Evolutionary conservation across 2,329 filamentous ascomycete species (phyloP), one percentile per base, ranked within the genome.

Genomic region (Exophiala dermatitidis): DNA sequence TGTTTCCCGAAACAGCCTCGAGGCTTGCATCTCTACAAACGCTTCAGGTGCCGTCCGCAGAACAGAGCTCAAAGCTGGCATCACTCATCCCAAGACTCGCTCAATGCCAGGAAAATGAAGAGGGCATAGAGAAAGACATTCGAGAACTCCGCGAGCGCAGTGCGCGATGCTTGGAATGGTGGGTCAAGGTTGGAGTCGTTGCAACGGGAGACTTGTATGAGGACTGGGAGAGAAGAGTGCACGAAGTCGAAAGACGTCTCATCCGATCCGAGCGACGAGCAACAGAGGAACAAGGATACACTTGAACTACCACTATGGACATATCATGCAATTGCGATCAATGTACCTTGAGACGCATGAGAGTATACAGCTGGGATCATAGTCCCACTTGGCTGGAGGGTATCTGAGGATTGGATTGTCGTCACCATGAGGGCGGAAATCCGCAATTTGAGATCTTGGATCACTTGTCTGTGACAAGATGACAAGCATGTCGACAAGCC

Each of bases 151-250:
- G 72, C 33, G 63, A 69, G 6, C 67, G 71, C 8, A 74, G 71
- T 49, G 73, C 72, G 29, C 67, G 68, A 58, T 72, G 79, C 28
- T 70, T 89, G 54, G 78, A 84, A 60, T 70, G 74, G 34, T 94
- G 88, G 85, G 90, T 91, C 69, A 83, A 90, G 66, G 73, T 80
- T 28, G 81, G 82, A 2, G 75, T 93, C 41, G 72, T 95, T 45
- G 77, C 78, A 7, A 81, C 81, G 61, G 84, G 84, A 0, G 79
- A 82, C 61, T 78, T 79, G 53, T 84, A 89, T 72, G 85, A 84
- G 26, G 81, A 85, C 48, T 82, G 85, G 65, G 86, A 94, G 69
- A 77, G 79, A 33, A 75, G 85, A 46, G 68, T 90, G 8, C 79
- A 80, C 67, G 73, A 76, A 56, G 78, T 82, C 5, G 88, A 93